Evolutionary conservation across 148 eudicot species (phyloP), one percentile per base, ranked within the genome.

Genomic region (Chenopodium suecicum): DNA sequence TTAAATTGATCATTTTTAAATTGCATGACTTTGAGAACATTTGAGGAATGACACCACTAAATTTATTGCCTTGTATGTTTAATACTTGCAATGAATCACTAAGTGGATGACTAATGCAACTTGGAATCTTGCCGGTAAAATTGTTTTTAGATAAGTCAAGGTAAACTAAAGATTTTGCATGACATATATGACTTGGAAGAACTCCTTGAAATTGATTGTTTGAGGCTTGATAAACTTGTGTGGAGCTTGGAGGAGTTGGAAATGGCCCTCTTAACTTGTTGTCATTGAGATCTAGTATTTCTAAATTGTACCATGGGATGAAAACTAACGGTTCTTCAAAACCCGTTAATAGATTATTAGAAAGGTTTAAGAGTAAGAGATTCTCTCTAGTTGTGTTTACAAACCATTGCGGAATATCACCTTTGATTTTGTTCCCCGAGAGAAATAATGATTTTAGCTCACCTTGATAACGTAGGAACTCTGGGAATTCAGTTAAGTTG

Each of bases 71-170:
- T 47, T 70, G 44, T 10, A 85, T 14, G 41, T 79, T 76, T 9
- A 86, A 10, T 9, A 80, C 17, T 31, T 25, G 31, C 22, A 81
- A 75, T 14, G 82, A 85, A 41, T 34, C 67, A 46, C 83, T 29
- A 13, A 85, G 47, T 6, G 12, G 72, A 62, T 75, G 70, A n/a
- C 79, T 31, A 27, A 88, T 19, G 69, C 90, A 88, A 7, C 20
- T 67, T 8, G 88, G 88, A 41, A 88, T 69, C 17, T 6, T 44
- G 0, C 90, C 90, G 8, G 34, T 68, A 25, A 88, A 22, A 65
- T 11, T 71, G 60, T 87, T 87, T 47, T 65, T 16, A 9, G 88
- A 85, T 66, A 88, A 75, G 16, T 81, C 86, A 32, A 88, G 85
- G 5, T 2, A 2, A 4, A 8, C 3, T 7, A 88, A 81, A 37